Base-by-base conservation (phyloP, 139 green algal species). In the Tetratostichococcus sp. region DNA sequence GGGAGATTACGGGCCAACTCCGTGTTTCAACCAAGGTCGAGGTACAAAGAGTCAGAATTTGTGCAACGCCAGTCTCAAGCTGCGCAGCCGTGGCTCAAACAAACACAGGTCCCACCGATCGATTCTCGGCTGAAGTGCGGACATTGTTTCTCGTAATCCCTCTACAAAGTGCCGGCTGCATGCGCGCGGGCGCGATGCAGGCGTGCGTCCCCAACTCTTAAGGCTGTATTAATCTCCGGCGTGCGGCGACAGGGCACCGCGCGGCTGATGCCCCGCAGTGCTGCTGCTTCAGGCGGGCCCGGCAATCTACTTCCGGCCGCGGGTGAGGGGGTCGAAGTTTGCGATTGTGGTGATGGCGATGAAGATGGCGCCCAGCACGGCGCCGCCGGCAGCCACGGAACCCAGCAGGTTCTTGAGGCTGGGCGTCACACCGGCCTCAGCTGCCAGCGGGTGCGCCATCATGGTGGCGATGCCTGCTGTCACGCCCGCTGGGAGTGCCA, bases 381-480 rank as follows among this genome's bases (percentile, higher is more conserved):
- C 69, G 58, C 80, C 94, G 50, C 94, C 94, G 26, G 94, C 93
- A 28, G 97, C 70, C 75, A 98, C 86, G 65, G 85, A 94, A 80
- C 88, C 85, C 17, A 98, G 74, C 81, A 98, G 88, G 92, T 98
- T 98, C 81, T 89, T 91, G 67, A 98, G 89, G 35, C 93, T 97
- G 33, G 94, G 94, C 28, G 94, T 97, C 4, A 94, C 84, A 25
- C 86, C 86, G 31, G 94, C 93, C 84, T 93, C 76, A 23, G 91
- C 91, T 2, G 86, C 81, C 62, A 93, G 80, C 30, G 90, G 89
- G 75, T 77, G 81, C 58, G 86, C 74, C 80, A 95, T 80, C 67
- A 81, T 73, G 31, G 89, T 82, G 65, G 35, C 89, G 26, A 83
- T 75, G 32, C 81, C 83, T 28, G 79, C 85, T 62, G 84, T 83